Evolutionary conservation across 2,329 filamentous ascomycete species (phyloP), one percentile per base, ranked within the genome.

Genomic region (Pseudocercospora cruenta): DNA sequence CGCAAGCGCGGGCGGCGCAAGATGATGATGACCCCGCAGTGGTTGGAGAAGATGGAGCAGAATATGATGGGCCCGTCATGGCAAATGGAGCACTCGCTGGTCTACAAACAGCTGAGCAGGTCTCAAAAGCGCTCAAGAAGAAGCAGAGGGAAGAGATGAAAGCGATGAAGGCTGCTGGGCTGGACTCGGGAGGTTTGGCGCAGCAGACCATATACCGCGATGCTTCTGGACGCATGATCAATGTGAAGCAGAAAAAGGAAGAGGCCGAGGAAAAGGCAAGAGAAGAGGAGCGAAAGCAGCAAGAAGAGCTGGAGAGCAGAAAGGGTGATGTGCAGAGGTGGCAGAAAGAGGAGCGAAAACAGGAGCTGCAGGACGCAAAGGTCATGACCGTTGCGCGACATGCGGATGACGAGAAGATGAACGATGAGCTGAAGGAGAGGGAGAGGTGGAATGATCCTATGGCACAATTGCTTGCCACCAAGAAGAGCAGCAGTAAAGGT

Each of bases 371-470:
- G 65, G 93, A 97, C 60, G 94, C 94, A 1, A 92, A 90, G 77
- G 87, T 91, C 65, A 90, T 98, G 89, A 86, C 87, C 0, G 80
- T 99, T 60, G 92, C 94, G 21, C 83, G 95, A 62, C 86, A 86
- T 51, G 89, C 87, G n/a, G 94, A 98, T 75, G 96, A 99, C 75
- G 88, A 86, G 71, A 90, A 91, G 59, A 83, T 99, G 83, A 99
- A 99, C 73, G 85, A 86, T 39, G 93, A 96, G 78, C 75, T 97
- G 72, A 94, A 88, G 81, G 88, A 88, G 63, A 81, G 86, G 74
- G 86, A 89, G 65, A 83, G 94, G 71, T 99, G 96, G 96, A 94
- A 97, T 77, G 95, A 99, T 80, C 95, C 95, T 0, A 96, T 96
- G 80, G 90, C 90, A 65, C 86, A 88, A 72, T 96, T 98, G 74